Base-by-base conservation (phyloP, 1,284 basidiomycete species). In the Marasmius sp. region DNA sequence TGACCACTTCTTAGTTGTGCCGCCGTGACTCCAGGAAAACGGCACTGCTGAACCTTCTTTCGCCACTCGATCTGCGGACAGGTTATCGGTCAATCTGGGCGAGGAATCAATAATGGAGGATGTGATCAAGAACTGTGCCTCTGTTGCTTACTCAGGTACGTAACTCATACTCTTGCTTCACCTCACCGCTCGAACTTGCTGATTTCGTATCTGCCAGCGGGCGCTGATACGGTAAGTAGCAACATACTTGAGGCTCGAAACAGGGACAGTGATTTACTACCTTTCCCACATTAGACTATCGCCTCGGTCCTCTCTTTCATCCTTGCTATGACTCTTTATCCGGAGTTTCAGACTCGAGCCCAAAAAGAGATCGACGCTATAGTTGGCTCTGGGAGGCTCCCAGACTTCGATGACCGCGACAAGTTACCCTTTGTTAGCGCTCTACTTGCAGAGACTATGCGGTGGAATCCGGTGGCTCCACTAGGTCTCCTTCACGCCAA, bases 351-450 rank as follows among this genome's bases (percentile, higher is more conserved):
- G 47, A 54, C 52, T 39, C 64, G 60, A 7, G 72, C 73, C 1
- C 76, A 77, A 48, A 65, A 63, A 43, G 75, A 79, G 55, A 62
- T 79, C 22, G 75, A 78, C 61, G 39, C 53, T 1, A 71, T 76
- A 12, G 50, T 77, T 33, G 75, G 74, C 0, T 37, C 59, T 1
- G 69, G 71, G 11, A 67, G 76, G n/a, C 66, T 79, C 2, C 79
- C 79, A 0, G 70, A 66, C 1, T 74, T 78, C 43, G 65, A 66
- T 4, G 79, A 81, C 57, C 64, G 69, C 27, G 62, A 65, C 0
- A 47, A 52, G 1, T 65, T 79, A 16, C 73, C 74, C 0, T 79
- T 75, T 57, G 60, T 77, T 12, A 63, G 67, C 12, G 72, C 70
- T 0, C 43, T 76, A 6, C 64, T 79, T 22, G 37, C 41, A 18